Conservation (phyloP, 2,329 filamentous ascomycete species). For the Aspergillus versicolor region DNA sequence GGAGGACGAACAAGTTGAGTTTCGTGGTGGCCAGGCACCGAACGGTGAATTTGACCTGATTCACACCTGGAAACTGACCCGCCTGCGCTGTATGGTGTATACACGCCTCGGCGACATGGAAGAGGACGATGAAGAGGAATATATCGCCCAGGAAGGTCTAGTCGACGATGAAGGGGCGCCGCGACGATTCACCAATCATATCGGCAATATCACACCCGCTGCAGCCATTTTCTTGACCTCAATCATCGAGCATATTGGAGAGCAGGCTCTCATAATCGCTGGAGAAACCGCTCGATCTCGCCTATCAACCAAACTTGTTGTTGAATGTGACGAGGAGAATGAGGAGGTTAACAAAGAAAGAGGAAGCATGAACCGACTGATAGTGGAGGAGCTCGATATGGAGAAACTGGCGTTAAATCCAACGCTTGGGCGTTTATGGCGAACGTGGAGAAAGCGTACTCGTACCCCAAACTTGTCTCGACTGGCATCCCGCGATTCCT, state of each 20-base stretch:
- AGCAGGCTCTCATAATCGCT: slow-evolving; percentile 83
- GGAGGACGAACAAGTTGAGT: slow-evolving; percentile 70
- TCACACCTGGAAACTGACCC: slow-evolving; percentile 87
- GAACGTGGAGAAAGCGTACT: slow-evolving; percentile 84
- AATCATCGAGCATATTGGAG: slow-evolving; percentile 89
- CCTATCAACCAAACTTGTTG: slow-evolving; percentile 35
- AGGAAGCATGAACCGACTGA: slow-evolving; percentile 59
- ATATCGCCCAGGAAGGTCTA: slow-evolving; percentile 77
- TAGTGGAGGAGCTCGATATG: slow-evolving; percentile 90
- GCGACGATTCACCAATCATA: slow-evolving; percentile 53
- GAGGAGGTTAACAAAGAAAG: slow-evolving; percentile 39
- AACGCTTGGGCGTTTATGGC: slow-evolving; percentile 85
- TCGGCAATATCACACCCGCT: slow-evolving; percentile 76
- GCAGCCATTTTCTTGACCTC: slow-evolving; percentile 96
- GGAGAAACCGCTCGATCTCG: slow-evolving; percentile 71
- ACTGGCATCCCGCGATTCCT: slow-evolving; percentile 43
- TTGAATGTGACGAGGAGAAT: slow-evolving; percentile 59
- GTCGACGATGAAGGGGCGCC: slow-evolving; percentile 57
- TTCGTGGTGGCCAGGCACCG: slow-evolving; percentile 52
- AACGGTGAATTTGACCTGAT: slow-evolving; percentile 80
- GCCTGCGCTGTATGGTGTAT: slow-evolving; percentile 96
- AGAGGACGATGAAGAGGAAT: slow-evolving; percentile 92
- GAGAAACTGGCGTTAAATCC: slow-evolving; percentile 89
- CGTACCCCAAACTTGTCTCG: slow-evolving; percentile 37
- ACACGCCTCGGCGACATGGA: slow-evolving; percentile 95